Base-by-base conservation (phyloP, 2,329 filamentous ascomycete genomes). In the Exophiala lecanii-corni region DNA sequence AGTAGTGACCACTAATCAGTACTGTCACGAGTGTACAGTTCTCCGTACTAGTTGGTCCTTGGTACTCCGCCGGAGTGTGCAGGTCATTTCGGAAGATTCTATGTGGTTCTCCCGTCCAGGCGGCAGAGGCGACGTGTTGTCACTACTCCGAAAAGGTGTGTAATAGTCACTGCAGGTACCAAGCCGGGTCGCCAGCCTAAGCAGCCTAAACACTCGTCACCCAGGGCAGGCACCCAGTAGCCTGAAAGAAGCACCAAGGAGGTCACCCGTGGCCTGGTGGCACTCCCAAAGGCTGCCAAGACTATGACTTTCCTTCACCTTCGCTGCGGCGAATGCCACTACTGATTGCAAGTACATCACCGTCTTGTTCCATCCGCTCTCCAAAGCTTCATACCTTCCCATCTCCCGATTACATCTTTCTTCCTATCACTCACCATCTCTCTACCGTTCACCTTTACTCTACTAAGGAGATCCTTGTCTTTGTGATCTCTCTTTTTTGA, bases 111-210 rank as follows among this genome's bases (percentile, higher is more conserved):
- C 21, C 32, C 5, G 18, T 23, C 28, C 41, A 51, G 49, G 49
- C 49, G 43, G 43, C 49, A 45, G 36, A 32, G 49, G 43, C 45
- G 43, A 51, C 49, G 49, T 49, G 46, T 44, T 32, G 40, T 23
- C 17, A 3, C 9, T 2, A 19, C n/a, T 26, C 17, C 36, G 16
- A 28, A 5, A 15, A 35, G 25, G 32, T 39, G 41, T n/a, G n/a
- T n/a, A n/a, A n/a, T n/a, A n/a, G n/a, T n/a, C n/a, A 43, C 32
- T 28, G 45, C 37, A 42, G 45, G 45, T 48, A 43, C 19, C 43
- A 39, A 25, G 7, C 23, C 12, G 7, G 23, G 23, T 26, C 23
- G 6, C 23, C 12, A 26, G 23, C 7, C 12, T n/a, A n/a, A n/a
- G n/a, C n/a, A n/a, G n/a, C n/a, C n/a, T n/a, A n/a, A n/a, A n/a